Base-by-base conservation (phyloP, 257 asterid genomes). In the Nemophila menziesii region DNA sequence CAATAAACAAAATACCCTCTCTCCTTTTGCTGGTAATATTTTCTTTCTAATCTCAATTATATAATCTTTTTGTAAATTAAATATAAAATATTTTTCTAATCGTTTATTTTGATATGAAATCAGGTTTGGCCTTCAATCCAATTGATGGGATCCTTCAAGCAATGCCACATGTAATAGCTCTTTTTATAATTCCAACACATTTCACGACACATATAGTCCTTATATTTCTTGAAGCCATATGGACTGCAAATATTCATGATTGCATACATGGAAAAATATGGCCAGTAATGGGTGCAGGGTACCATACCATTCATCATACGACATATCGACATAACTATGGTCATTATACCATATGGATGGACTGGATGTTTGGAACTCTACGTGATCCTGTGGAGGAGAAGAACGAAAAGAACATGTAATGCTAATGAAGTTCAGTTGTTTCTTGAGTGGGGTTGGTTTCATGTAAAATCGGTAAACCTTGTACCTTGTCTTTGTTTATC, bases 221-320 rank as follows among this genome's bases (percentile, higher is more conserved):
- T 56, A 41, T 81, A 42, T 85, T 90, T 66, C 46, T 81, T 0
- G 96, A 81, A 67, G 93, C 63, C 49, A 51, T 85, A 60, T 90
- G 99, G 99, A 74, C 96, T 15, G 94, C 99, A 40, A 81, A 85
- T 51, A 85, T 90, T 54, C 96, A 90, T 5, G 94, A 90, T 70
- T 81, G 94, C 72, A 81, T 85, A 62, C 82, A 90, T 4, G 89
- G 73, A 10, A 82, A 81, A 58, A 43, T 79, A 43, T 90, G 99
- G 96, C 96, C 96, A 1, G 89, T 81, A 3, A 81, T 90, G 99
- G 99, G 99, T 42, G 94, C 99, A 1, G 99, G 94, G 34, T 82
- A 85, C 71, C 96, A 90, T 50, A 85, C 99, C 65, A 85, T 90
- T 43, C 99, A 85, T 65, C 99, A 90, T 78, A 85, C 99, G 38